Percentiles rank a stretch among this genome's conserved stretches.
phyloP scores from a whole-genome alignment of 2,329 filamentous ascomycete species.

The Xylariales sp. region DNA sequence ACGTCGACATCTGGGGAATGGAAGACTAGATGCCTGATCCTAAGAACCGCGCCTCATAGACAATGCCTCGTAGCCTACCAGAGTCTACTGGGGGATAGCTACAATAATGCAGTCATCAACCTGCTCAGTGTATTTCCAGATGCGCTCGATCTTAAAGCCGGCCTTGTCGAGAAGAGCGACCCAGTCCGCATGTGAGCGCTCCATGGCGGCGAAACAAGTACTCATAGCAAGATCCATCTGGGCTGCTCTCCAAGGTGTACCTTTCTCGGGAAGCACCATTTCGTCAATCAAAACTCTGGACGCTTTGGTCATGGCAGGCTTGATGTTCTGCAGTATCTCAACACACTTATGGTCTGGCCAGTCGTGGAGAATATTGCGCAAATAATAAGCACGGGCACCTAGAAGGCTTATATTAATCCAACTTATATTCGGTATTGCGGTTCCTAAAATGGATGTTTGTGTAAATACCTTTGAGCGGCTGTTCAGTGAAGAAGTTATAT shows the following conservation, averaged over 20 bases:
- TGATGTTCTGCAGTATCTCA: slow-evolving; percentile 38
- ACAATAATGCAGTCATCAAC: slow-evolving; percentile 37
- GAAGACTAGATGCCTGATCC: too few relatives aligned
- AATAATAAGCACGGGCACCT: slow-evolving; percentile 41
- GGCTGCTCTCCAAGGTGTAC: slow-evolving; percentile 34
- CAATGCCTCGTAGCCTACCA: too few relatives aligned
- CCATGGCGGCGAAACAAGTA: slow-evolving; percentile 30
- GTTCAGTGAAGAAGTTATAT: slow-evolving; percentile 36
- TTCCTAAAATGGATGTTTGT: neutral
- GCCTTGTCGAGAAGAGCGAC: slow-evolving; percentile 26
- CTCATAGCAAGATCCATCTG: slow-evolving; percentile 38
- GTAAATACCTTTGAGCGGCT: slow-evolving; percentile 31
- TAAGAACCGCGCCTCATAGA: too few relatives aligned
- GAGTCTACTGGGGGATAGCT: neutral
- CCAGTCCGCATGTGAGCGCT: slow-evolving; percentile 37
- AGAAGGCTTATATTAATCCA: too few relatives aligned
- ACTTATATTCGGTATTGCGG: neutral
- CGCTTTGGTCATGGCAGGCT: slow-evolving; percentile 32
- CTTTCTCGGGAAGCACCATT: slow-evolving; percentile 39
- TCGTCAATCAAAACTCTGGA: slow-evolving; percentile 40
- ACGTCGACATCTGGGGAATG: too few relatives aligned
- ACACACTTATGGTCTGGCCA: slow-evolving; percentile 36
- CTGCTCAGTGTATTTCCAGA: slow-evolving; percentile 35
- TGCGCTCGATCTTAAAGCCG: slow-evolving; percentile 28
- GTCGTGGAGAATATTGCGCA: slow-evolving; percentile 40